Conservation (phyloP, 495 filamentous ascomycete species). For the Cercophora newfieldiana region DNA sequence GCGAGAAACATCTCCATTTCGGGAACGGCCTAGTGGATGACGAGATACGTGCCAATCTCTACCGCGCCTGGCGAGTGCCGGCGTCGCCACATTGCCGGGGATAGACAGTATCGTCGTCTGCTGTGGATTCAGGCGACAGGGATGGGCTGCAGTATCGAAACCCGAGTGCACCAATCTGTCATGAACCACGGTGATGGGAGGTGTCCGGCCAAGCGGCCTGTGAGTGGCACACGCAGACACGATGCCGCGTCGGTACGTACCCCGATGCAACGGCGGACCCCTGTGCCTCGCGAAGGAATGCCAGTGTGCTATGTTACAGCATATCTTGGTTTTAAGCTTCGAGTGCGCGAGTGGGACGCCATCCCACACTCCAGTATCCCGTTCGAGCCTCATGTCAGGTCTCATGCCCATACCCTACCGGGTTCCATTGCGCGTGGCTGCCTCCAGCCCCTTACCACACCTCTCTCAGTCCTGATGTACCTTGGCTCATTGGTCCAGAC, state of each 20-base stretch:
- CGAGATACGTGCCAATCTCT: neutral
- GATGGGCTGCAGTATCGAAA: neutral
- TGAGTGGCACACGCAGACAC: neutral
- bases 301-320: neutral
- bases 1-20: neutral
- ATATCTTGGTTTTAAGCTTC: neutral
- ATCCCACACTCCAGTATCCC: neutral
- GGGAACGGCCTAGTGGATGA: neutral
- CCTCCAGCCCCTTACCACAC: neutral
- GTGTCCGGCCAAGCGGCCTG: neutral
- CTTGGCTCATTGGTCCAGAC: neutral
- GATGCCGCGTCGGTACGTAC: neutral
- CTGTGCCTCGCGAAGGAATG: slow-evolving; percentile 17
- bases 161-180: neutral
- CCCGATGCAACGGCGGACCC: slow-evolving; percentile 2
- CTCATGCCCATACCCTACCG: neutral
- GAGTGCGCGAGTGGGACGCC: neutral
- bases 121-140: neutral
- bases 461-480: slow-evolving; percentile 1
- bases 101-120: neutral
- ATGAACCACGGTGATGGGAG: neutral
- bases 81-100: neutral
- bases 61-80: neutral
- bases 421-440: slow-evolving; percentile 2
- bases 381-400: neutral